Percentiles rank a stretch among this genome's conserved stretches.
phyloP scores from a whole-genome alignment of 1,284 basidiomycete species.

The Leccinum holopus region DNA sequence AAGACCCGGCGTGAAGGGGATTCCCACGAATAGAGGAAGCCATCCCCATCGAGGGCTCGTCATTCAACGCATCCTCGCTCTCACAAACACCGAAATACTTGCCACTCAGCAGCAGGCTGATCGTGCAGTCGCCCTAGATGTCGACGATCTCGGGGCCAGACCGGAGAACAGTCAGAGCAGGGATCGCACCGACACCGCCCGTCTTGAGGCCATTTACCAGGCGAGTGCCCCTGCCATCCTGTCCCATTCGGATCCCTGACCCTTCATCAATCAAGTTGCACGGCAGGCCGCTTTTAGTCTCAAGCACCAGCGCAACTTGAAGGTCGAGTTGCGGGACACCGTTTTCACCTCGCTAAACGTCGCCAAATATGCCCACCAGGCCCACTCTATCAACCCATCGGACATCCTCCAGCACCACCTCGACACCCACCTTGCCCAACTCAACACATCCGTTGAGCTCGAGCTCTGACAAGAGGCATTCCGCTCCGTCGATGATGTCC shows the following conservation, averaged over 20 bases:
- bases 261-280: conserved; percentile 74
- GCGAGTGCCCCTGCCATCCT: conserved; percentile 41
- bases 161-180: conserved; percentile 93
- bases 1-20: too few relatives aligned
- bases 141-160: conserved; percentile 87
- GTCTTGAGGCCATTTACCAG: conserved; percentile 94
- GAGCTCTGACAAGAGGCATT: conserved; percentile 99
- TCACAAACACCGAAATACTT: conserved; percentile 85
- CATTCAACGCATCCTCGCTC: conserved; percentile 85
- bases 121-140: conserved; percentile 69
- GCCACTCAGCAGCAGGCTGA: conserved; percentile 86
- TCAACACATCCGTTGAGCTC: conserved; percentile 95
- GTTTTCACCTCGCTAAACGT: conserved; percentile 93
- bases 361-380: conserved; percentile 74
- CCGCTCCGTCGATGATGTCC: conserved; percentile 97
- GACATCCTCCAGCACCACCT: conserved; percentile 97
- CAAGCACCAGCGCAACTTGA: conserved; percentile 52
- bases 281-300: conserved; percentile 97
- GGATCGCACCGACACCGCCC: conserved; percentile 89
- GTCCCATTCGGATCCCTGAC: background rate
- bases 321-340: conserved; percentile 95
- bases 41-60: conserved; percentile 78
- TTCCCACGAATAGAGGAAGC: too few relatives aligned
- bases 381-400: conserved; percentile 92
- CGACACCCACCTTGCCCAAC: conserved; percentile 96